Percentiles rank a stretch among this genome's conserved stretches.
These are phyloP conservation scores for Diaporthe sp. DNA, from an alignment of 2,329 filamentous ascomycete species.

Conservation along the genomic window DNA sequence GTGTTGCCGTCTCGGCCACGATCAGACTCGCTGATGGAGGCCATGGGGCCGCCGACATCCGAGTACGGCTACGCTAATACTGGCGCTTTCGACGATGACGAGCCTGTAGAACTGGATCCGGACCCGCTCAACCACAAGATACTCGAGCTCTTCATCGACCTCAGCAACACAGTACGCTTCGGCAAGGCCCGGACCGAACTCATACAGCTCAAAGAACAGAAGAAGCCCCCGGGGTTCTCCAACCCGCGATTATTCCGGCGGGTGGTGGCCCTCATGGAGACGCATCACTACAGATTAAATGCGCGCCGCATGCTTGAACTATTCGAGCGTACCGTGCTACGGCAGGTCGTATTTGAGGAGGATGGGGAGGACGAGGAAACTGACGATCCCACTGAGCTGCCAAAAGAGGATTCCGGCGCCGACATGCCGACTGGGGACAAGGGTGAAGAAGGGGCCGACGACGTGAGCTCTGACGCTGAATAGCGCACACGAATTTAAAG, in stretches of 20 bases:
- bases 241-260: conserved; percentile 86
- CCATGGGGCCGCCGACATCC: conserved; percentile 42
- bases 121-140: conserved; percentile 78
- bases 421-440: conserved; percentile 39
- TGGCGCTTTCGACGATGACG: conserved; percentile 40
- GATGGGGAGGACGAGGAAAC: conserved; percentile 60
- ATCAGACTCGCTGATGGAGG: conserved; percentile 53
- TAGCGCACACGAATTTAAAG: conserved; percentile 70
- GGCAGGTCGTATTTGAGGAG: conserved; percentile 86
- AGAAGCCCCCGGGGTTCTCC: conserved; percentile 80
- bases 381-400: conserved; percentile 40
- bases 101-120: conserved; percentile 55
- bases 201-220: conserved; percentile 81
- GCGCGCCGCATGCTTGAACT: conserved; percentile 92
- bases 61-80: conserved; percentile 36
- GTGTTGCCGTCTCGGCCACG: conserved; percentile 57
- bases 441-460: conserved; percentile 55
- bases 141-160: conserved; percentile 85
- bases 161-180: conserved; percentile 93
- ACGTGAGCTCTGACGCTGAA: conserved; percentile 71
- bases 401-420: not conserved
- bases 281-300: conserved; percentile 88
- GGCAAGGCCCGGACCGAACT: conserved; percentile 89
- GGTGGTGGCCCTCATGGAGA: conserved; percentile 86
- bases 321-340: conserved; percentile 91